Evolutionary conservation across 1,284 basidiomycete genomes (phyloP).

Genomic region (Ceraceosorus guamensis): DNA sequence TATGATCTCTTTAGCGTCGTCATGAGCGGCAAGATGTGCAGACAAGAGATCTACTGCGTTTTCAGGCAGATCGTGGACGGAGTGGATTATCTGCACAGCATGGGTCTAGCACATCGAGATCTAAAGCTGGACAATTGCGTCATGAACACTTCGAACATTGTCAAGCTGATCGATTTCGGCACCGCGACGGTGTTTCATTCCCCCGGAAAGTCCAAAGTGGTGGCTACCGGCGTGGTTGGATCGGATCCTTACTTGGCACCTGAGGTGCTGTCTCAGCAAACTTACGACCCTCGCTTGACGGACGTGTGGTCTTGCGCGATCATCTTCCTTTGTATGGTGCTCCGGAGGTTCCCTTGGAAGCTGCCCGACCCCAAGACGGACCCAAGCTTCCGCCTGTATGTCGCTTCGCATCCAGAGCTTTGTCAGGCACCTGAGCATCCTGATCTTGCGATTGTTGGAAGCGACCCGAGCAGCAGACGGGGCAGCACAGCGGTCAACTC

Average conservation of each 20-base stretch:
- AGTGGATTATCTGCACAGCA: constrained; percentile 92
- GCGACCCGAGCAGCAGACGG: neutral
- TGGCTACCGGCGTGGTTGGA: constrained; percentile 84
- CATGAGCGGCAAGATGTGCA: constrained; percentile 98
- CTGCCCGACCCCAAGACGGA: constrained; percentile 91
- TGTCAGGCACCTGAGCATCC: constrained; percentile 48
- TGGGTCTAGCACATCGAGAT: constrained; percentile 96
- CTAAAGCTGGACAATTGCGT: constrained; percentile 99
- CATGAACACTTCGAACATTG: constrained; percentile 85
- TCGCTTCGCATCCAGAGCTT: constrained; percentile 83
- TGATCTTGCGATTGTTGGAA: neutral
- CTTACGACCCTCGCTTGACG: constrained; percentile 91
- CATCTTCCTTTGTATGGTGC: constrained; percentile 98
- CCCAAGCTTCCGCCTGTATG: constrained; percentile 80
- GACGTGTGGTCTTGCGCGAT: constrained; percentile 98
- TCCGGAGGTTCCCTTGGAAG: constrained; percentile 97
- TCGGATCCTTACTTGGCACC: constrained; percentile 97
- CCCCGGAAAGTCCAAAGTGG: constrained; percentile 59
- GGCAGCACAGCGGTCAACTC: constrained; percentile 9
- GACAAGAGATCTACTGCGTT: constrained; percentile 97
- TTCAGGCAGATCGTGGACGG: constrained; percentile 98
- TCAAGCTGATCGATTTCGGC: constrained; percentile 99
- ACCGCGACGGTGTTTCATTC: constrained; percentile 99
- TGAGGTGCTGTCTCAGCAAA: constrained; percentile 72
- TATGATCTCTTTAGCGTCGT: constrained; percentile 98